Base-by-base conservation (phyloP, 371 early-diverging fungal genomes). In the Rhizomucor pusillus region DNA sequence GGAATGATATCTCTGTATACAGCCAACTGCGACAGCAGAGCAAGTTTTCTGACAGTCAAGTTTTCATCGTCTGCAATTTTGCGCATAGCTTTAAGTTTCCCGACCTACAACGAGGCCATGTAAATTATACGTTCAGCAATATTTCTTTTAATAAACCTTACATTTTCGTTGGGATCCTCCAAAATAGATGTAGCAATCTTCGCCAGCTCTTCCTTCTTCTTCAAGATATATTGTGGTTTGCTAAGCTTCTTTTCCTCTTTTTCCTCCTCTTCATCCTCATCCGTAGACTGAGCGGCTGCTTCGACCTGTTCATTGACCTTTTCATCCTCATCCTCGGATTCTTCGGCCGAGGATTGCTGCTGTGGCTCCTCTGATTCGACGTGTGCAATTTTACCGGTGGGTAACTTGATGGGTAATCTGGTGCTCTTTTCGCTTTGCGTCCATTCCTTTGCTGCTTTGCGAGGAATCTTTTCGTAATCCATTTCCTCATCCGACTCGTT, bases 1-100 rank as follows among this genome's bases (percentile, higher is more conserved):
- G 97, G 97, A 40, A 95, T 80, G 62, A 97, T 92, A 69, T 97
- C 97, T 56, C 89, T 84, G 75, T 87, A 95, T 0, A 97, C 90
- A 3, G 93, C 91, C 34, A 95, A 72, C 63, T 91, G 93, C 4
- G 94, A 90, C 43, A 96, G 68, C 34, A 93, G 68, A 0, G 88
- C 90, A 39, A 95, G 60, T 51, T 90, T 87, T 47, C 77, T 73
- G 47, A 90, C 69, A n/a, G 70, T 78, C 12, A 67, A 60, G 53
- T 82, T 77, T 2, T 71, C 67, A 47, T 87, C 84, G 19, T 70
- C 67, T 18, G 81, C 71, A 54, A 90, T 79, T 0, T 71, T 47
- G 36, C 87, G 81, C 46, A 94, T 67, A 13, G 59, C 63, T 68
- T 80, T 88, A 50, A 93, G 73, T 41, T 47, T 19, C n/a, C 7